Base-by-base conservation (phyloP, 1,284 basidiomycete species). In the Cutaneotrichosporon sp. region DNA sequence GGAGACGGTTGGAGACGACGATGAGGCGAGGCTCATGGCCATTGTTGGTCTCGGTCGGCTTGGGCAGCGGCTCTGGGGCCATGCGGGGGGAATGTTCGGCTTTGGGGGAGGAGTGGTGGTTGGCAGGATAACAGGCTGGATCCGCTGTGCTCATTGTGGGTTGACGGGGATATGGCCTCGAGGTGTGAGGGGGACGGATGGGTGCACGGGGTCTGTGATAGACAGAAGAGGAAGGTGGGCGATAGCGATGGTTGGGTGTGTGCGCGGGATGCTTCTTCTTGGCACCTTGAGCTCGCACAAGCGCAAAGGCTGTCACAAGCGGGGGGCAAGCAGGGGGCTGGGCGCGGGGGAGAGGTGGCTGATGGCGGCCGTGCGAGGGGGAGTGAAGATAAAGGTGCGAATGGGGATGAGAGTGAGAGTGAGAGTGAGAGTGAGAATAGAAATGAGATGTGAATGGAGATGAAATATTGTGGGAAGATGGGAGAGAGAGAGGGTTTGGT, bases 1-100 rank as follows among this genome's bases (percentile, higher is more conserved):
- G 95, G 64, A 98, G 87, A 61, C 95, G 88, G 81, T 97, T 98
- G 57, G 92, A 92, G 73, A 98, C 93, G 74, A 98, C 91, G 81
- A 98, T 91, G 82, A 98, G 88, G 67, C 92, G 88, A 62, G 84
- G 84, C 67, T 75, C 72, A 34, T 72, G 71, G 2, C 51, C 56
- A 10, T 29, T 20, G 14, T 36, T n/a, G 18, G 62, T 55, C 18
- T 42, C 38, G 38, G 38, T n/a, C 5, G 29, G 9, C 25, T 64
- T 65, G 0, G 64, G 64, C 3, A 66, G 60, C 3, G 22, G 8
- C 3, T 62, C 57, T n/a, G 45, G 11, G 4, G 47, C 24, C 27
- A 63, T 57, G 14, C 42, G 29, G 3, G 64, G 64, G 1, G 64
- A 66, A 24, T 51, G 34, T 4, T 34, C 25, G 13, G 58, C 49